Evolutionary conservation across 257 asterid genomes (phyloP), one percentile per base, ranked within the genome.

Genomic region (Solanum ahanhuiri): DNA sequence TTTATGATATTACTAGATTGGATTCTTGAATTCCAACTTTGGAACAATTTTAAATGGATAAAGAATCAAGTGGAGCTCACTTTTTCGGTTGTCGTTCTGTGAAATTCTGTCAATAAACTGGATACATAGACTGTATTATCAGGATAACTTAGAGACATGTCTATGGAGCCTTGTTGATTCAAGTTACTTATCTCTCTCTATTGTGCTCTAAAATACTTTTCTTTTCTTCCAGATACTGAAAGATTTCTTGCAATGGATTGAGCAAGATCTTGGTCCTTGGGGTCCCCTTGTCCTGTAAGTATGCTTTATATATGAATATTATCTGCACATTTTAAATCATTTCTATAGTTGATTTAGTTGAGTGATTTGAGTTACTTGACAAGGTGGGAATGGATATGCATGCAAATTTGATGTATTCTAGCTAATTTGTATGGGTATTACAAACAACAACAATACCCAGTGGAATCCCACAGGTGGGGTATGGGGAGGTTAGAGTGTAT

Each of bases 271-370:
- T 90, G 99, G 99, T 87, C 95, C 98, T 86, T 97, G 99, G 99
- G 99, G 99, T 87, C 99, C 99, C 90, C 89, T 97, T 83, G 99
- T 93, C 88, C 91, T 97, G 99, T 97, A 93, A 94, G 99, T 93
- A 72, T 69, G 86, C 22, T 88, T 72, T 82, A 39, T 35, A 28
- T 71, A 63, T 76, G 54, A n/a, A 69, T 30, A n/a, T 3, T 85
- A 20, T 63, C 15, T 23, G 58, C 30, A 48, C 67, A 79, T 45
- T 30, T 79, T 79, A 79, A 79, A 48, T 28, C 67, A 30, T 79
- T 45, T 30, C 67, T 48, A 25, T 17, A 79, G 15, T 79, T 25
- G 25, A 25, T 41, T 43, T 41, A 28, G 28, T 79, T 7, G 28
- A 28, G 66, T 43, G 41, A 79, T 79, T 79, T 79, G 30, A 45